Evolutionary conservation across 1,139 yeast species (phyloP).

Genomic region (Tardiomyces blankii): DNA sequence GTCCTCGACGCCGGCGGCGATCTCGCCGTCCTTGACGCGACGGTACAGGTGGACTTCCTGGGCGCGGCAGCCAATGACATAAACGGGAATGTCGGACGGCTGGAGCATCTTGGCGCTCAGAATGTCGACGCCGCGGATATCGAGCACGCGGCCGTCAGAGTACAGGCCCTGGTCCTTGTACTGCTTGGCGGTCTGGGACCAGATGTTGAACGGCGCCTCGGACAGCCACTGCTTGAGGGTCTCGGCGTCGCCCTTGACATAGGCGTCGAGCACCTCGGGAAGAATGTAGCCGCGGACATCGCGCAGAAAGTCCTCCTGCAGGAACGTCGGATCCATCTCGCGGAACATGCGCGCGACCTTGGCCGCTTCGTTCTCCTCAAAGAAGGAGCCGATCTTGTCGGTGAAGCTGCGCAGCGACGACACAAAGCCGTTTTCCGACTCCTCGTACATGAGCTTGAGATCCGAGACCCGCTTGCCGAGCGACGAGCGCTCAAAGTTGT

Average conservation of each 20-base stretch:
- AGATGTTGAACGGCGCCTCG: constrained; percentile 93
- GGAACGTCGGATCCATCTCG: constrained; percentile 83
- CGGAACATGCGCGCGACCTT: constrained; percentile 78
- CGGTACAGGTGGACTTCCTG: constrained; percentile 90
- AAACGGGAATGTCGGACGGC: constrained; percentile 87
- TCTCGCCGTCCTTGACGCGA: constrained; percentile 82
- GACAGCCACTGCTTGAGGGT: constrained; percentile 85
- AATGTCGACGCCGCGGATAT: constrained; percentile 91
- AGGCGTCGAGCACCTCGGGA: constrained; percentile 94
- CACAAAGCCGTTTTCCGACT: constrained; percentile 86
- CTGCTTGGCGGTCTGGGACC: constrained; percentile 90
- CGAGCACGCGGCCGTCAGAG: constrained; percentile 86
- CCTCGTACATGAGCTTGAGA: constrained; percentile 63
- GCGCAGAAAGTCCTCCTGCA: constrained; percentile 65
- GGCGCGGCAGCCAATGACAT: constrained; percentile 92
- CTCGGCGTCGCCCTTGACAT: constrained; percentile 80
- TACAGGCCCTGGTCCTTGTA: constrained; percentile 85
- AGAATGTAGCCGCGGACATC: constrained; percentile 87
- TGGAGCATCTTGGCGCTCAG: constrained; percentile 80
- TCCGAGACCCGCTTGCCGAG: constrained; percentile 56
- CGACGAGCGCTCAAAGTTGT: constrained; percentile 51
- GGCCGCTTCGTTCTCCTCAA: constrained; percentile 95
- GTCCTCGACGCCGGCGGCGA: constrained; percentile 94
- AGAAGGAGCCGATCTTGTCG: constrained; percentile 75
- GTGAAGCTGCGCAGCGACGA: constrained; percentile 69